A percentile compares a stretch with the other conserved stretches of the same genome.
Conservation (phyloP, 257 asterid species). For the Echium plantagineum region DNA sequence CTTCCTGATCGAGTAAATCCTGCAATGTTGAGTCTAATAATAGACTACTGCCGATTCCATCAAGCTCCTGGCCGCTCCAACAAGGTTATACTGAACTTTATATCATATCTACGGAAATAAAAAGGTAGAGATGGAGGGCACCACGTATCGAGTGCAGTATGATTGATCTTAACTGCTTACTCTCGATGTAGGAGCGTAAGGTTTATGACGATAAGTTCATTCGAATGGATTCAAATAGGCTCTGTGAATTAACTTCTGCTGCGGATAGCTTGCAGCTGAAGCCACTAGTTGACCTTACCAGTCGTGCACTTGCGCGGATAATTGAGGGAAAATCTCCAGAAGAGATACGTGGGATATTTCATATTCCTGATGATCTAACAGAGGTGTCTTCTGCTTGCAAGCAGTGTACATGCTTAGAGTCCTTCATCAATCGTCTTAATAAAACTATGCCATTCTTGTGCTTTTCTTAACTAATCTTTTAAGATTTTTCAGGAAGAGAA, state of each 20-base stretch:
- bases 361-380: constrained; percentile 94
- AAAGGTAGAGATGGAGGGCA: too few relatives aligned
- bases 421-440: constrained; percentile 12
- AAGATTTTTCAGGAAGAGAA: constrained; percentile 69
- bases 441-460: constrained; percentile 3
- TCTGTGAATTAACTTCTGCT: constrained; percentile 95
- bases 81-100: too few relatives aligned
- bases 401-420: constrained; percentile 45
- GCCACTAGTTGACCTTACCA: constrained; percentile 92
- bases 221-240: constrained; percentile 79
- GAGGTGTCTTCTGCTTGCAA: constrained; percentile 78
- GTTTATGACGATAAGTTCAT: constrained; percentile 86
- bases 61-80: too few relatives aligned
- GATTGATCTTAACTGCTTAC: neutral
- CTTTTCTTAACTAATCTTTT: constrained; percentile 16
- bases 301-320: constrained; percentile 92
- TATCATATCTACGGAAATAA: too few relatives aligned
- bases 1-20: neutral
- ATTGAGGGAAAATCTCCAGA: constrained; percentile 90
- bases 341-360: constrained; percentile 85
- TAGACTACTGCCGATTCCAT: too few relatives aligned
- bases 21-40: too few relatives aligned
- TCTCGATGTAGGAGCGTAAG: constrained; percentile 24
- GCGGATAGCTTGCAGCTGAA: constrained; percentile 89
- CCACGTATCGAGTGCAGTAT: too few relatives aligned